phyloP scores from a whole-genome alignment of 257 asterid genomes.

The Avicennia marina region DNA sequence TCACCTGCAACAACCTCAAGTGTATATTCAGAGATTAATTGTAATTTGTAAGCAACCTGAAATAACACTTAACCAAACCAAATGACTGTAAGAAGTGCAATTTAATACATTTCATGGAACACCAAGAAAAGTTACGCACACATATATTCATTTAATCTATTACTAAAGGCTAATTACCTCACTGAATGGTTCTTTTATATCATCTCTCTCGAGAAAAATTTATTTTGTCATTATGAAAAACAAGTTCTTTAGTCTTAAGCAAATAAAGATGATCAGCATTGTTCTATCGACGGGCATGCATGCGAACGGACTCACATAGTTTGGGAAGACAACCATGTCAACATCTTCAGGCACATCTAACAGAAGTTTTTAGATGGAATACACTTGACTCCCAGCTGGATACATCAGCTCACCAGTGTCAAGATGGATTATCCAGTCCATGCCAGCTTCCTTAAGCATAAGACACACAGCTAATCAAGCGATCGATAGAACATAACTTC shows the following conservation, averaged over 20 bases:
- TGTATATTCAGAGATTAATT: too few relatives aligned
- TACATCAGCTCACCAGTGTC: conserved; percentile 52
- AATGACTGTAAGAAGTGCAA: background rate
- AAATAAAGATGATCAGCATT: too few relatives aligned
- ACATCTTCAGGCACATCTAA: conserved; percentile 33
- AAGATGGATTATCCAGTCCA: conserved; percentile 56
- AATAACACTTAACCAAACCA: too few relatives aligned
- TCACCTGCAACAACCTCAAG: conserved; percentile 38
- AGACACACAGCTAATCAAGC: background rate
- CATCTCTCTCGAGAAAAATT: conserved; percentile 33
- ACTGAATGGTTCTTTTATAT: conserved; percentile 46
- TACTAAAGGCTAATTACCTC: conserved; percentile 42
- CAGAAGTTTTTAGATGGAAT: conserved; percentile 36
- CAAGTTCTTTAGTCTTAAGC: too few relatives aligned
- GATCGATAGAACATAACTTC: too few relatives aligned
- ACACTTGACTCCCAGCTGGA: conserved; percentile 39
- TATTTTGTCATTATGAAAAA: too few relatives aligned
- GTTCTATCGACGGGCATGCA: too few relatives aligned
- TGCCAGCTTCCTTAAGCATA: conserved; percentile 36
- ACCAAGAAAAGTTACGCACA: background rate
- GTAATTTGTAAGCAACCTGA: too few relatives aligned
- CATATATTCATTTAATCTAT: too few relatives aligned
- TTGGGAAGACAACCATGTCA: conserved; percentile 35
- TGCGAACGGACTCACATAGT: conserved; percentile 34
- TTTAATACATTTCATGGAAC: too few relatives aligned